phyloP scores from a whole-genome alignment of 768 basidiomycete species.

The Cystobasidium onofrii region DNA sequence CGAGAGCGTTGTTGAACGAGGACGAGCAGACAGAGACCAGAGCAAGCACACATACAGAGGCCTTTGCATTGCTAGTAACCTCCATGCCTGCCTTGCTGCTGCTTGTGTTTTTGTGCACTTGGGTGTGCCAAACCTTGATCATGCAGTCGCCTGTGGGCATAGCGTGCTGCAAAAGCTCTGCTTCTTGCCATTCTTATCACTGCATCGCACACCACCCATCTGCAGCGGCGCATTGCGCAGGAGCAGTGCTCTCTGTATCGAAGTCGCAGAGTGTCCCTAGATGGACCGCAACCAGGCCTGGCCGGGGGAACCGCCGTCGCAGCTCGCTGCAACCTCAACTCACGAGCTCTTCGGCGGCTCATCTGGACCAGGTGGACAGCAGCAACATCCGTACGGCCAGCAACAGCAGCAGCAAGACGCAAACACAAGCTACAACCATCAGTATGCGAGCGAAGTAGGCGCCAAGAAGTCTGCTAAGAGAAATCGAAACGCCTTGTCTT shows the following conservation, averaged over 20 bases:
- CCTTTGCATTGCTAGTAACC: too few species aligned
- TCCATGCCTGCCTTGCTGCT: too few species aligned
- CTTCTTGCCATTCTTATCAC: neutral
- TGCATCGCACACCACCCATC: neutral
- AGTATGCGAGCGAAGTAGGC: neutral
- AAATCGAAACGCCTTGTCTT: neutral
- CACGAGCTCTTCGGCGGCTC: constrained; percentile 7
- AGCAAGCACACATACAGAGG: too few species aligned
- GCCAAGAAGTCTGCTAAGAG: neutral
- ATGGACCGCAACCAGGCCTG: constrained; percentile 12
- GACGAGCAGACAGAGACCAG: too few species aligned
- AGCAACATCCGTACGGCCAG: neutral
- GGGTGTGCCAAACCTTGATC: too few species aligned
- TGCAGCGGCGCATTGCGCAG: neutral
- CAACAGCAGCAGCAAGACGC: neutral
- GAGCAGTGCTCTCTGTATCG: neutral
- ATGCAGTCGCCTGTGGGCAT: too few species aligned
- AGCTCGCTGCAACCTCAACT: neutral
- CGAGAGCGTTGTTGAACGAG: too few species aligned
- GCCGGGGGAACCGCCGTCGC: neutral
- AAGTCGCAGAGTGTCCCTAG: neutral
- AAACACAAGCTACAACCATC: neutral
- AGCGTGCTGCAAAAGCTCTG: neutral
- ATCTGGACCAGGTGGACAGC: neutral
- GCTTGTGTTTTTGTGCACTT: too few species aligned